Evolutionary conservation across 495 filamentous ascomycete species (phyloP).

Genomic region (Daldinia bambusicola): DNA sequence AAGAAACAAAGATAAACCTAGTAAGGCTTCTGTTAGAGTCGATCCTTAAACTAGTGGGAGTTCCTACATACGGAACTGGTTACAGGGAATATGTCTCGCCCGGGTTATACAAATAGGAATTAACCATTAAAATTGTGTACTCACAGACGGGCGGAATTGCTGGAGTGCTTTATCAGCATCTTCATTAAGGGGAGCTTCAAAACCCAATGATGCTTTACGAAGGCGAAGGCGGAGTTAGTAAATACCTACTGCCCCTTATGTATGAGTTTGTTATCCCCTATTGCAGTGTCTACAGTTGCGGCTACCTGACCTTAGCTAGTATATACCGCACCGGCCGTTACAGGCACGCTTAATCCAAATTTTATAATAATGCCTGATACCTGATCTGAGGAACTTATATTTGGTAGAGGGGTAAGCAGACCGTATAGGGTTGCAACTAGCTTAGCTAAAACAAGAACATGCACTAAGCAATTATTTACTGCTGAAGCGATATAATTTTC

Average conservation of each 20-base stretch:
- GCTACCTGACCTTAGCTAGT: neutral
- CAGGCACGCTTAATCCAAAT: neutral
- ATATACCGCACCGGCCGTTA: neutral
- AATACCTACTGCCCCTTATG: neutral
- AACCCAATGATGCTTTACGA: no score
- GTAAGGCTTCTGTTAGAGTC: neutral
- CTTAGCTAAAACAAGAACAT: no score
- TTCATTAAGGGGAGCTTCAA: neutral
- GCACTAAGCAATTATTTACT: no score
- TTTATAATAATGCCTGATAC: neutral
- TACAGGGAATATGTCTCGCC: neutral
- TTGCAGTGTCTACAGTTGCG: neutral
- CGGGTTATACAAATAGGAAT: neutral
- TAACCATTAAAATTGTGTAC: neutral
- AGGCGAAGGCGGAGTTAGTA: neutral
- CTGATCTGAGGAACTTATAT: no score
- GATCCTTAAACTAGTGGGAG: neutral
- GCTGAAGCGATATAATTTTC: no score
- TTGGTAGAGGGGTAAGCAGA: no score
- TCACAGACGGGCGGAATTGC: neutral
- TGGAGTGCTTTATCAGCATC: neutral
- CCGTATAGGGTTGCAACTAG: no score
- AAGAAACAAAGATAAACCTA: neutral
- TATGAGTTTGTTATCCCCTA: neutral
- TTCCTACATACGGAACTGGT: neutral